These are phyloP conservation scores for Heracleum sosnowskyi DNA, from an alignment of 129 eudicot genomes.

Conservation along the genomic window DNA sequence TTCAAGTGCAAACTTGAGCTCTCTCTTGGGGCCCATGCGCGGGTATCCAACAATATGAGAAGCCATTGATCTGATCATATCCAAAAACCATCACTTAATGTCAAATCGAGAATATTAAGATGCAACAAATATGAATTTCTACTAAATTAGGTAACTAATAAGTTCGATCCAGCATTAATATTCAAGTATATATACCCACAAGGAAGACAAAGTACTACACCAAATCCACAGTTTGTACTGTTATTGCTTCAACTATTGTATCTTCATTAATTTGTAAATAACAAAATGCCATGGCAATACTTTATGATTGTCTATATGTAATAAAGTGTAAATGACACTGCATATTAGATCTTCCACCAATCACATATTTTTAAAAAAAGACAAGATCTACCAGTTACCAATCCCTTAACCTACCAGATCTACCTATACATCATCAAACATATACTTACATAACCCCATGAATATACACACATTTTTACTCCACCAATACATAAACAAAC, in stretches of 20 bases:
- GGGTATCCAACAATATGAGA: conserved; percentile 99
- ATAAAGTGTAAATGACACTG: neutral
- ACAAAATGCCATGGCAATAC: neutral
- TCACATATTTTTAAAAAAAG: neutral
- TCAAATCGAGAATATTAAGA: neutral
- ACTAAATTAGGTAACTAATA: neutral
- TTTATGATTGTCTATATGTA: neutral
- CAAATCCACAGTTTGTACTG: neutral
- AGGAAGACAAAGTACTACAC: conserved; percentile 2
- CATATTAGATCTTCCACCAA: conserved; percentile 20
- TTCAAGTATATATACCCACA: neutral
- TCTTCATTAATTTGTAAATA: neutral
- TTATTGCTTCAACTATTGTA: neutral
- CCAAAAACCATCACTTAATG: neutral
- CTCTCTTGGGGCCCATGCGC: conserved; percentile 99
- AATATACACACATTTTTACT: neutral
- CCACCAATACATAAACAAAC: neutral
- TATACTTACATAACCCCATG: neutral
- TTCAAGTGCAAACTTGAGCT: conserved; percentile 93
- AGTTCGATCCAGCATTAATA: conserved; percentile 11
- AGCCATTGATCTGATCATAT: conserved; percentile 64
- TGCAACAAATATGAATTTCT: neutral
- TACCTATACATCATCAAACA: neutral
- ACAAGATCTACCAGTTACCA: conserved; percentile 29
- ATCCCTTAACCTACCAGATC: conserved; percentile 26